Percentiles rank a stretch among this genome's conserved stretches.
Evolutionary conservation across 2,329 filamentous ascomycete genomes (phyloP).

Genomic region (Colletotrichum orchidophilum): DNA sequence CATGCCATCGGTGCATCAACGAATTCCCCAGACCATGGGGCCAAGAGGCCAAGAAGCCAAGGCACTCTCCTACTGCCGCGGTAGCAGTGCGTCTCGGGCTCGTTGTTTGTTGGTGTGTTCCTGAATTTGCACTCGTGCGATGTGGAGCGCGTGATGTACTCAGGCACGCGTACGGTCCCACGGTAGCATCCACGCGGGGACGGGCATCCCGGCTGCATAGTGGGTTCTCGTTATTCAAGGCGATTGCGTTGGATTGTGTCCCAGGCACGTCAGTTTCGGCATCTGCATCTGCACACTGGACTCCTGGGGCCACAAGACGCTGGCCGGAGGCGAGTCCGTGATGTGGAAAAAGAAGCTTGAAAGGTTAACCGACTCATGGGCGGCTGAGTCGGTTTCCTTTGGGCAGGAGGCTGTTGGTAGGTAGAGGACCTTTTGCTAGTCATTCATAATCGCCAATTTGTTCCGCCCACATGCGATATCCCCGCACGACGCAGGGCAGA

Average conservation of each 20-base stretch:
- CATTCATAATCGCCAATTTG: slow-evolving; percentile 7
- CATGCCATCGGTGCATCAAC: background rate
- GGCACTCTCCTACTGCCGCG: slow-evolving; percentile 5
- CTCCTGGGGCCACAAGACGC: background rate
- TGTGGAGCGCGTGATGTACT: slow-evolving; percentile 7
- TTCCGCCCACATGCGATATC: background rate
- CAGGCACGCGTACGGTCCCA: background rate
- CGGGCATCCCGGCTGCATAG: slow-evolving; percentile 79
- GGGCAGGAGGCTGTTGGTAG: slow-evolving; percentile 7
- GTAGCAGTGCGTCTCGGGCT: slow-evolving; percentile 1
- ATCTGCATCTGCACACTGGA: no score
- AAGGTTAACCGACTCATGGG: background rate
- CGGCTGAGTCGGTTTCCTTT: background rate
- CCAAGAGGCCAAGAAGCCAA: slow-evolving; percentile 21
- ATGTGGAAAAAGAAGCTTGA: background rate
- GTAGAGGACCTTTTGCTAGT: slow-evolving; percentile 30
- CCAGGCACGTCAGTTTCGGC: slow-evolving; percentile 15
- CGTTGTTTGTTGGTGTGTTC: slow-evolving; percentile 14
- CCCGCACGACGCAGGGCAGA: background rate
- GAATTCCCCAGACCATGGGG: background rate
- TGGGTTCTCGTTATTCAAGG: slow-evolving; percentile 72
- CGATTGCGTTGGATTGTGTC: slow-evolving; percentile 15
- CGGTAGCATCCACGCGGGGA: slow-evolving; percentile 71
- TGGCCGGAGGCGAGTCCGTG: background rate
- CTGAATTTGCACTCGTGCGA: slow-evolving; percentile 19